These are phyloP conservation scores for Vairimorpha apis DNA, from an alignment of 371 early-diverging fungal genomes.

Conservation along the genomic window DNA sequence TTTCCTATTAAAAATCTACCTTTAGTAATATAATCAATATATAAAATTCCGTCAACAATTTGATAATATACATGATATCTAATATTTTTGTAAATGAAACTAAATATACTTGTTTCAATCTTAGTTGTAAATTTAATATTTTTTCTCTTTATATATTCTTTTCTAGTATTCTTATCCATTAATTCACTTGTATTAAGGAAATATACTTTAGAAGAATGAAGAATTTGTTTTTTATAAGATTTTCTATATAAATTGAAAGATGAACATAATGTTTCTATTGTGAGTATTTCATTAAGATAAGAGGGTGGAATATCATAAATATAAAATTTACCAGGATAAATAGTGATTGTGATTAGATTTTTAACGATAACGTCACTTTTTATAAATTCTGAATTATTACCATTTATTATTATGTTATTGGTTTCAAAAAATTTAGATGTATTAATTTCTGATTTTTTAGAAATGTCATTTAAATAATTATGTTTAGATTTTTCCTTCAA, in stretches of 20 bases:
- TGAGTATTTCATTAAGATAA: not conserved
- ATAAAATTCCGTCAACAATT: not conserved
- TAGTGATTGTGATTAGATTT: not conserved
- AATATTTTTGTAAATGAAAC: not conserved
- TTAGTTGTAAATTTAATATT: not conserved
- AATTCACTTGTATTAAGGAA: slow-evolving; percentile 5
- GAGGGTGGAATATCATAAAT: not conserved
- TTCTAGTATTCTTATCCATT: not conserved
- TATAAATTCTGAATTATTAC: not conserved
- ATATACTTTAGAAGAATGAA: not conserved
- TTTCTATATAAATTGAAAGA: not conserved
- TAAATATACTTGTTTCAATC: not conserved
- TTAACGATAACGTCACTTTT: not conserved
- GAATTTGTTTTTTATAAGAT: not conserved
- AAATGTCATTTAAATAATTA: not conserved
- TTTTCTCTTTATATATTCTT: slow-evolving; percentile 8
- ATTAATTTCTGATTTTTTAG: no score
- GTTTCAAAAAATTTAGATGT: no score
- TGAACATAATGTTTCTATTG: not conserved
- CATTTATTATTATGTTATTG: no score
- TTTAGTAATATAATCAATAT: not conserved
- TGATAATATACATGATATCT: slow-evolving; percentile 18
- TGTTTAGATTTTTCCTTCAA: not conserved
- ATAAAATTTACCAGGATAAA: slow-evolving; percentile 20
- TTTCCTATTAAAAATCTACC: not conserved